A percentile compares a stretch with the other conserved stretches of the same genome.
These are phyloP conservation scores for Amylostereum areolatum DNA, from an alignment of 1,284 basidiomycete species.

Conservation along the genomic window DNA sequence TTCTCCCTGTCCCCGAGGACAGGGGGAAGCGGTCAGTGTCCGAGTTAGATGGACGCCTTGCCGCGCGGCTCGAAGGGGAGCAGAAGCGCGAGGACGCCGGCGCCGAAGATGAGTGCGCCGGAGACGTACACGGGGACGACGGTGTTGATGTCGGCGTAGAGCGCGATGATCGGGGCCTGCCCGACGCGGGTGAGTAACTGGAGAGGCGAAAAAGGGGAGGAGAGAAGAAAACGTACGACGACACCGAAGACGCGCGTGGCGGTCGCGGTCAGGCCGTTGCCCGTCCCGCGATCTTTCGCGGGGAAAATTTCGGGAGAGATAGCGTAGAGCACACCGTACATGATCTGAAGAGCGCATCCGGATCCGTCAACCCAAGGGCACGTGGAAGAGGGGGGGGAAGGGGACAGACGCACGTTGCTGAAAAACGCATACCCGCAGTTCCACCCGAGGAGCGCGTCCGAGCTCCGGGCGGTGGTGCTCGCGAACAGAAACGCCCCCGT, in stretches of 20 bases:
- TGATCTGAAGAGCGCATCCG: slow-evolving; percentile 32
- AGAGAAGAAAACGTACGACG: slow-evolving; percentile 40
- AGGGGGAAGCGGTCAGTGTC: no score
- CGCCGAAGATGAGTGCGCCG: slow-evolving; percentile 62
- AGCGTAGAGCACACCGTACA: slow-evolving; percentile 76
- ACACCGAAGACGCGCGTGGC: slow-evolving; percentile 57
- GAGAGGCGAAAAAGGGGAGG: slow-evolving; percentile 16
- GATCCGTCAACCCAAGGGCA: slow-evolving; percentile 8
- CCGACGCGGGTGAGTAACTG: background rate
- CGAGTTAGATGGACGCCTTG: slow-evolving; percentile 44
- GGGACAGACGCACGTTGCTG: slow-evolving; percentile 40
- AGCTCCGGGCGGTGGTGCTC: slow-evolving; percentile 64
- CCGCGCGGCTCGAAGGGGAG: slow-evolving; percentile 75
- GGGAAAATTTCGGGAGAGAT: slow-evolving; percentile 70
- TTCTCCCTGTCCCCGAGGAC: no score
- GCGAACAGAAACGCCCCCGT: slow-evolving; percentile 70
- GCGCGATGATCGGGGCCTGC: slow-evolving; percentile 67
- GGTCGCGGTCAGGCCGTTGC: slow-evolving; percentile 50
- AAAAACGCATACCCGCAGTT: slow-evolving; percentile 61
- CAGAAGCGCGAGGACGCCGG: slow-evolving; percentile 60
- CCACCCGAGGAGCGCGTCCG: slow-evolving; percentile 62
- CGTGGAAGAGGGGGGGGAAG: slow-evolving; percentile 12
- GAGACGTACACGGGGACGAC: slow-evolving; percentile 74
- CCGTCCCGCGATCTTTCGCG: slow-evolving; percentile 63
- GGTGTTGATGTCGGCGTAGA: slow-evolving; percentile 61